These are phyloP conservation scores for Rhodamnia argentea DNA, from an alignment of 345 rosid genomes.

Conservation along the genomic window DNA sequence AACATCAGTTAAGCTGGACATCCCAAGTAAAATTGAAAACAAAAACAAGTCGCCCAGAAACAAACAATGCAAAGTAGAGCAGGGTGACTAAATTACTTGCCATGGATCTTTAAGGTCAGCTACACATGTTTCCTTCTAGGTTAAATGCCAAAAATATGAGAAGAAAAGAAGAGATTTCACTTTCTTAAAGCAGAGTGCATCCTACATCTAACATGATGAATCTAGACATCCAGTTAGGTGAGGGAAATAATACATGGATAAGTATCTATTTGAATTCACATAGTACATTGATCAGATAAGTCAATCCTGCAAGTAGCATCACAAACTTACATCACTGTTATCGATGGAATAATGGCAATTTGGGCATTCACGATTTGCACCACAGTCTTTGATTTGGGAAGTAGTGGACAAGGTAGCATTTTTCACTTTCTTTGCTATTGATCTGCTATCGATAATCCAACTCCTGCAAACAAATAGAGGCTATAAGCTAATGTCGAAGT, in stretches of 20 bases:
- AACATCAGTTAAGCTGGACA: background rate
- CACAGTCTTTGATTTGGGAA: slow-evolving; percentile 46
- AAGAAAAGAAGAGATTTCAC: background rate
- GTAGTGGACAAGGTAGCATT: slow-evolving; percentile 40
- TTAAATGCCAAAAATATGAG: background rate
- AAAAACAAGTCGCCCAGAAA: background rate
- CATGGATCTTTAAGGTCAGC: background rate
- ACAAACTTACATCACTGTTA: slow-evolving; percentile 61
- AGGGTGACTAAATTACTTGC: background rate
- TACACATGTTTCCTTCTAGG: background rate
- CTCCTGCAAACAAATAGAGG: slow-evolving; percentile 33
- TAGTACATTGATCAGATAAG: background rate
- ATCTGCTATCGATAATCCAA: slow-evolving; percentile 69
- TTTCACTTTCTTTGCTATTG: slow-evolving; percentile 68
- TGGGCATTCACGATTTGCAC: slow-evolving; percentile 69
- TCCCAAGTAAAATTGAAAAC: background rate
- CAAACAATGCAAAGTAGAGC: background rate
- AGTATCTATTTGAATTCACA: background rate
- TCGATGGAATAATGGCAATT: slow-evolving; percentile 55
- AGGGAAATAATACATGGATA: background rate
- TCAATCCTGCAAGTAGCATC: background rate
- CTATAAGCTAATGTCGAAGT: background rate
- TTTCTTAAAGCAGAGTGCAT: background rate
- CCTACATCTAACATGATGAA: background rate
- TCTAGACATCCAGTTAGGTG: background rate